Percentiles rank a stretch among this genome's conserved stretches.
phyloP scores from a whole-genome alignment of 805 yeast genomes.

The Hanseniaspora clermontiae region DNA sequence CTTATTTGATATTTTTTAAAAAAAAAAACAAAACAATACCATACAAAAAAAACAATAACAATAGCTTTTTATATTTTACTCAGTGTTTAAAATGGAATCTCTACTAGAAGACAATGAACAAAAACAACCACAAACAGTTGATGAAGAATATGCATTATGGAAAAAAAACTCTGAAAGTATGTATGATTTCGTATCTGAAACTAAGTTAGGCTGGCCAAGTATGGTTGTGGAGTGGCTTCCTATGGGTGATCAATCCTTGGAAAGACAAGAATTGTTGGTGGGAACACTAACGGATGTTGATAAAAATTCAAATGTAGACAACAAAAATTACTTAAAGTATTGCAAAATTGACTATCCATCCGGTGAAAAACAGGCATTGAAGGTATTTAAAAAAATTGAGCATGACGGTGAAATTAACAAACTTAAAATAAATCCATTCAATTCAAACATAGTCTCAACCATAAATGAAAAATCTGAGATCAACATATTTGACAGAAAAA shows the following conservation, averaged over 20 bases:
- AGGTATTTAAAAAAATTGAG: conserved; percentile 45
- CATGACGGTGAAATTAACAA: conserved; percentile 59
- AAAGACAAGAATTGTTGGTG: conserved; percentile 42
- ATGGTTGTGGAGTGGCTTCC: conserved; percentile 71
- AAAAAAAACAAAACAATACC: not conserved
- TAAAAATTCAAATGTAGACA: conserved; percentile 54
- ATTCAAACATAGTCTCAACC: conserved; percentile 44
- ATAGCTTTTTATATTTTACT: too few species aligned
- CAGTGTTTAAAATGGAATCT: conserved; percentile 2
- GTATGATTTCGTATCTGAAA: conserved; percentile 74
- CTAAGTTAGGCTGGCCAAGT: conserved; percentile 73
- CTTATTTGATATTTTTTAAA: too few species aligned
- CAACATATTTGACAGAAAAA: conserved; percentile 36
- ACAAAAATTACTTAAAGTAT: conserved; percentile 50
- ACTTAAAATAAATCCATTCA: conserved; percentile 58
- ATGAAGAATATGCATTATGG: conserved; percentile 65
- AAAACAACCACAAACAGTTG: conserved; percentile 26
- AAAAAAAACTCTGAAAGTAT: conserved; percentile 65
- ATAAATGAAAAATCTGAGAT: conserved; percentile 57
- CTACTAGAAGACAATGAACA: conserved; percentile 17
- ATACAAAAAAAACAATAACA: not conserved
- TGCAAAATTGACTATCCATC: conserved; percentile 50
- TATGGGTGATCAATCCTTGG: conserved; percentile 20
- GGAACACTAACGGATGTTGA: conserved; percentile 37
- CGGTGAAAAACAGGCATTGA: conserved; percentile 39